Evolutionary conservation across 176 grass and related monocot species (phyloP).

Genomic region (Hordeum marinum): DNA sequence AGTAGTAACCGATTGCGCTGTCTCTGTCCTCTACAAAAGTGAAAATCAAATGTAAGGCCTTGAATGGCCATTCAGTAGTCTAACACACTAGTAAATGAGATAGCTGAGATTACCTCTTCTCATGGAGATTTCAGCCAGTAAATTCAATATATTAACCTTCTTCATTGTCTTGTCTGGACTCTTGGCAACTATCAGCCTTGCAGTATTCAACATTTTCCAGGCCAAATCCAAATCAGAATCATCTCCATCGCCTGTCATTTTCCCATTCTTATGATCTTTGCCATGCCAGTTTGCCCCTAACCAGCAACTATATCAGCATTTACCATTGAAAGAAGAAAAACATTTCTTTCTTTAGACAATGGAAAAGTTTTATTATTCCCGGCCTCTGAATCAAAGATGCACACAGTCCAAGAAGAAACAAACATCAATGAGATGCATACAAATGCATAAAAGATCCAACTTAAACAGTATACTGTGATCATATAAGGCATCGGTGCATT

Average conservation of each 20-base stretch:
- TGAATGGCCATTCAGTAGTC: neutral
- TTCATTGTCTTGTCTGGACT: conserved; percentile 45
- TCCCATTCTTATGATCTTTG: conserved; percentile 42
- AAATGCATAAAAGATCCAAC: neutral
- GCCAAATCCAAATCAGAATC: conserved; percentile 84
- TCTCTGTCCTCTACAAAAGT: conserved; percentile 77
- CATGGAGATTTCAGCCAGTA: conserved; percentile 73
- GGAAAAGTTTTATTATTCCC: neutral
- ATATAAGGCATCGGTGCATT: neutral
- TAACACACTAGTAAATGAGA: neutral
- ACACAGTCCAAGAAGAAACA: neutral
- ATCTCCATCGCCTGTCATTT: conserved; percentile 53
- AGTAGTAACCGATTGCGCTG: conserved; percentile 64
- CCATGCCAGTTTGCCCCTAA: conserved; percentile 39
- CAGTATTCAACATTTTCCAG: conserved; percentile 91
- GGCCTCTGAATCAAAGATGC: neutral
- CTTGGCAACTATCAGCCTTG: conserved; percentile 80
- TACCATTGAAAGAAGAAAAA: neutral
- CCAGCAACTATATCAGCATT: conserved; percentile 18
- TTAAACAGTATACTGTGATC: neutral
- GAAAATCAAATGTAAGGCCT: neutral
- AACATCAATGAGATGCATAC: neutral
- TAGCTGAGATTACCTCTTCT: conserved; percentile 62
- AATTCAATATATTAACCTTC: conserved; percentile 70
- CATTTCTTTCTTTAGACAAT: neutral